phyloP scores from a whole-genome alignment of 495 filamentous ascomycete genomes.

The Penicillium roqueforti region DNA sequence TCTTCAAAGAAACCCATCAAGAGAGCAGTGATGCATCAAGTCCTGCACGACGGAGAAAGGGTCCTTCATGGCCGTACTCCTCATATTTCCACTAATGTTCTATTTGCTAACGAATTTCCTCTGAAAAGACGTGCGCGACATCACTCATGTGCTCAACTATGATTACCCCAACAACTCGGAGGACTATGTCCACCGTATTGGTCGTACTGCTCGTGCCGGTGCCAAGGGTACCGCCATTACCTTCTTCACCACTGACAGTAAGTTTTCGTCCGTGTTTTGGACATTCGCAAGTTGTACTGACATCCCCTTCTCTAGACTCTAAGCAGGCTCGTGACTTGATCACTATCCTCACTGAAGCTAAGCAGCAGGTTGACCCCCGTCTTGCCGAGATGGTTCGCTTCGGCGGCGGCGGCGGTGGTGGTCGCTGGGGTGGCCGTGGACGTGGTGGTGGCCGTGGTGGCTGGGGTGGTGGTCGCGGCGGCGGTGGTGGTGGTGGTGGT shows the following conservation, averaged over 20 bases:
- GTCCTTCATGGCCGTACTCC: conserved; percentile 49
- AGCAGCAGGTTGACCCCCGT: conserved; percentile 96
- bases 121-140: conserved; percentile 99
- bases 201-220: conserved; percentile 87
- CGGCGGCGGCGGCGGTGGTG: conserved; percentile 74
- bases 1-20: conserved; percentile 58
- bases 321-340: conserved; percentile 98
- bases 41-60: conserved; percentile 58
- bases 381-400: conserved; percentile 95
- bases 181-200: conserved; percentile 97
- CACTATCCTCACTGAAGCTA: conserved; percentile 86
- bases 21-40: conserved; percentile 67
- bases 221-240: conserved; percentile 87
- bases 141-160: conserved; percentile 99
- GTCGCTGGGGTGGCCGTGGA: conserved; percentile 59
- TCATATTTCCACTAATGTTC: conserved; percentile 40
- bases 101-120: conserved; percentile 70
- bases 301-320: conserved; percentile 56
- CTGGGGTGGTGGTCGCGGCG: conserved; percentile 48
- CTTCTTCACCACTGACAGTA: conserved; percentile 97
- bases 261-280: conserved; percentile 35
- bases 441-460: conserved; percentile 65
- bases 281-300: conserved; percentile 29
- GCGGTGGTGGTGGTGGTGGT: conserved; percentile 42
- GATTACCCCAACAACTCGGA: conserved; percentile 99